Conservation (phyloP, 176 grass and related monocot genomes). For the maize (Zea mays) region DNA sequence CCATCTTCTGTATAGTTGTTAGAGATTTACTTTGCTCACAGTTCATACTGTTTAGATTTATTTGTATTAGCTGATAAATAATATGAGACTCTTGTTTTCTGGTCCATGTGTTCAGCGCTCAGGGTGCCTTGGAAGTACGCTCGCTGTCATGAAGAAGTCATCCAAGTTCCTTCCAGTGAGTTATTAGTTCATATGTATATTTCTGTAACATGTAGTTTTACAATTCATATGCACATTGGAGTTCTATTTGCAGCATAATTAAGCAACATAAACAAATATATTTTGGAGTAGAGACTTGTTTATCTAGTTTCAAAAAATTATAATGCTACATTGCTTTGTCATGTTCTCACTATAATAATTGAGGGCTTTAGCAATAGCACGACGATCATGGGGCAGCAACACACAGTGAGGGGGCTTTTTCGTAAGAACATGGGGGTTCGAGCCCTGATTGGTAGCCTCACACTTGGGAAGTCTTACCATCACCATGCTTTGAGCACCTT, state of each 20-base stretch:
- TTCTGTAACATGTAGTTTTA: constrained; percentile 13
- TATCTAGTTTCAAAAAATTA: constrained; percentile 8
- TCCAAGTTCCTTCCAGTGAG: constrained; percentile 87
- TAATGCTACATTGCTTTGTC: background rate
- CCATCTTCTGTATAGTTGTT: constrained; percentile 14
- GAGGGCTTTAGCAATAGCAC: background rate
- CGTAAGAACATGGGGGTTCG: background rate
- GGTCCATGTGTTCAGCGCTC: constrained; percentile 54
- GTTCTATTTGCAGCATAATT: background rate
- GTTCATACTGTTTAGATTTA: background rate
- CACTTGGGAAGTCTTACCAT: background rate
- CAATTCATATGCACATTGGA: background rate
- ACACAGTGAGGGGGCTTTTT: background rate
- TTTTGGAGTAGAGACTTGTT: background rate
- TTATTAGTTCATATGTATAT: constrained; percentile 29
- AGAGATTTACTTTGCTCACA: constrained; percentile 14
- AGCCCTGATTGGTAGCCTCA: background rate
- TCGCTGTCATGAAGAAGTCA: constrained; percentile 95
- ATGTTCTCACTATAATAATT: background rate
- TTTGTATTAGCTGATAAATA: background rate
- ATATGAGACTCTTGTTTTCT: background rate
- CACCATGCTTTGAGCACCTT: background rate
- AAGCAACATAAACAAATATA: background rate
- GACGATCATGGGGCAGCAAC: background rate
- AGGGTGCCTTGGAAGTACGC: constrained; percentile 83